Evolutionary conservation across 179 eudicot species (phyloP), one percentile per base, ranked within the genome.

Genomic region (Spergularia azorica): DNA sequence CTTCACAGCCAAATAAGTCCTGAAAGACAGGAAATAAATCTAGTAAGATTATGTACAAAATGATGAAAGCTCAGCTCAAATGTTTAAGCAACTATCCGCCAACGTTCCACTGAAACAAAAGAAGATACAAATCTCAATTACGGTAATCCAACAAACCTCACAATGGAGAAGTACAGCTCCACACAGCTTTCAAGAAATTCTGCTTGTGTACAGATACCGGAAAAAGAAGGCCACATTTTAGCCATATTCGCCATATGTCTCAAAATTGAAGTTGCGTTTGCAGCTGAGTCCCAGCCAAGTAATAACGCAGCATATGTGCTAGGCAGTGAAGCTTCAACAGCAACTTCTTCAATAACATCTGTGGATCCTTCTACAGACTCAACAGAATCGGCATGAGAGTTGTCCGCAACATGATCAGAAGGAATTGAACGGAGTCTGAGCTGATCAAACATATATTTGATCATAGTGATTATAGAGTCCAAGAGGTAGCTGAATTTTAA

Each of bases 131-230:
- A 60, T 6, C 20, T 16, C 21, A 20, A 58, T 4, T 15, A 13
- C 5, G 18, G 54, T 66, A 56, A 71, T 26, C 55, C 50, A 68
- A 77, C 84, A 80, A 63, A 94, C 98, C 98, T 94, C 75, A 87
- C 91, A 76, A 94, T 89, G 50, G 93, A 92, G 79, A 94, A 94
- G 84, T 94, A 94, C 67, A 94, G 93, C 77, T 88, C 92, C 17
- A 92, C 85, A 75, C 98, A 94, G 83, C 91, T 90, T 80, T 92
- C 98, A 62, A 94, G 92, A 88, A 92, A 90, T 70, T 92, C 98
- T 5, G 89, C 79, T 76, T 92, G 88, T 79, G 91, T 85, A 77
- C 94, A 94, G 65, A 88, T 86, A 69, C 81, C 83, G 64, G 98
- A 89, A 80, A 94, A 92, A 10, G 89, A 78, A 8, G 91, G 89